phyloP scores from a whole-genome alignment of 305 asterid species.

The Ajuga reptans region DNA sequence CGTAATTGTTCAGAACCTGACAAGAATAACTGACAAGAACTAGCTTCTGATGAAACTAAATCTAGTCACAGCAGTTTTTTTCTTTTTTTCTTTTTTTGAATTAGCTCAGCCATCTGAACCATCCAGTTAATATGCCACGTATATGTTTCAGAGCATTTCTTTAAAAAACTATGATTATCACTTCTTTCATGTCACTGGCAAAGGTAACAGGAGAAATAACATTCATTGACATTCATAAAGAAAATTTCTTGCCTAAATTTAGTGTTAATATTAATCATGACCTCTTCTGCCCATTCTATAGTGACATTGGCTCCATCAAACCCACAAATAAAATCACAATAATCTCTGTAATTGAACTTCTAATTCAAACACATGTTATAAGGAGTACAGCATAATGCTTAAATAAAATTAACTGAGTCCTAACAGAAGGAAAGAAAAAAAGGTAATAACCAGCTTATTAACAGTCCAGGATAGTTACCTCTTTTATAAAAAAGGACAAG shows the following conservation, averaged over 20 bases:
- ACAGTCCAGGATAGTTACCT: background rate
- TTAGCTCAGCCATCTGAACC: background rate
- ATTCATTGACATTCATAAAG: conserved; percentile 5
- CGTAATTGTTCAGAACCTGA: background rate
- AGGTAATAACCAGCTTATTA: conserved; percentile 15
- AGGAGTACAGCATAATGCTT: background rate
- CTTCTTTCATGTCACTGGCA: background rate
- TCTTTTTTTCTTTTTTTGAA: conserved; percentile 1
- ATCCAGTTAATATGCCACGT: background rate
- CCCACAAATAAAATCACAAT: background rate
- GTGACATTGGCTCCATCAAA: background rate
- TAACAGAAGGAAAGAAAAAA: conserved; percentile 10
- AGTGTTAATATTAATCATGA: conserved; percentile 1
- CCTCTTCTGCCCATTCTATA: background rate
- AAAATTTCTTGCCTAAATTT: background rate
- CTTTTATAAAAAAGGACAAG: background rate
- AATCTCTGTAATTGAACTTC: background rate
- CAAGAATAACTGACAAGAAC: background rate
- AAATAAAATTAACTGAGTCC: background rate
- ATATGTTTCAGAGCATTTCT: conserved; percentile 2
- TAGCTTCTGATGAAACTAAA: background rate
- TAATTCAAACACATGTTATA: background rate
- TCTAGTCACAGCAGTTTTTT: background rate
- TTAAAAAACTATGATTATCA: background rate
- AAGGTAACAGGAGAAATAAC: background rate